A percentile compares a stretch with the other conserved stretches of the same genome.
phyloP scores from a whole-genome alignment of 1,284 basidiomycete species.

The Ganoderma resinaceum region DNA sequence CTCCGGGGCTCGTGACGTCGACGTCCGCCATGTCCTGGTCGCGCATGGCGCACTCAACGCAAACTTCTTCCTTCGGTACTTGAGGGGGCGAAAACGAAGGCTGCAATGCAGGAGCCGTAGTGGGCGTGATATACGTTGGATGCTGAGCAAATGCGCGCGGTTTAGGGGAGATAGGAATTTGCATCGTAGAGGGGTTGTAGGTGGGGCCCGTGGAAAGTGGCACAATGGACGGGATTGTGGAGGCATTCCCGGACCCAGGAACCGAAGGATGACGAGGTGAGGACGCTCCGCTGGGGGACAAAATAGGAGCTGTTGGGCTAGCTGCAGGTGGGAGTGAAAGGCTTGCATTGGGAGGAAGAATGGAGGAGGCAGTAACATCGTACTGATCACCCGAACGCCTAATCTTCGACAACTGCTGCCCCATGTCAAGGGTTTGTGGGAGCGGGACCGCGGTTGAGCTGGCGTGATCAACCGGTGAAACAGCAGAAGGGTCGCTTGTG shows the following conservation, averaged over 20 bases:
- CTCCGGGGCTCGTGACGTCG: slow-evolving; percentile 83
- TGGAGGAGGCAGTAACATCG: slow-evolving; percentile 9
- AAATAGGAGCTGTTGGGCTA: slow-evolving; percentile 33
- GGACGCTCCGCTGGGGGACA: slow-evolving; percentile 38
- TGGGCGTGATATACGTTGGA: slow-evolving; percentile 75
- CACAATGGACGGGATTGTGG: slow-evolving; percentile 46
- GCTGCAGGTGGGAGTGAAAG: slow-evolving; percentile 14
- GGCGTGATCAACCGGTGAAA: slow-evolving; percentile 17
- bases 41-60: slow-evolving; percentile 98
- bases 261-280: slow-evolving; percentile 54
- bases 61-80: slow-evolving; percentile 79
- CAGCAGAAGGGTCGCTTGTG: slow-evolving; percentile 27
- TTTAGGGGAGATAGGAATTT: slow-evolving; percentile 65
- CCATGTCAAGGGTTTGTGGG: slow-evolving; percentile 36
- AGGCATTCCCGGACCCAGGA: slow-evolving; percentile 46
- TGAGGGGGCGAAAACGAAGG: slow-evolving; percentile 62
- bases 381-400: slow-evolving; percentile 33
- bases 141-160: slow-evolving; percentile 75
- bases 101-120: slow-evolving; percentile 61
- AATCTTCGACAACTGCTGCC: slow-evolving; percentile 36
- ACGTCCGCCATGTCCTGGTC: slow-evolving; percentile 99
- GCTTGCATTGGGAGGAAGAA: slow-evolving; percentile 19
- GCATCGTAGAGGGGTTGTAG: slow-evolving; percentile 50
- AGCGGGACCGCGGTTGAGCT: slow-evolving; percentile 21
- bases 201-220: slow-evolving; percentile 64